Evolutionary conservation across 768 basidiomycete genomes (phyloP).

Genomic region (Russula olivacea): DNA sequence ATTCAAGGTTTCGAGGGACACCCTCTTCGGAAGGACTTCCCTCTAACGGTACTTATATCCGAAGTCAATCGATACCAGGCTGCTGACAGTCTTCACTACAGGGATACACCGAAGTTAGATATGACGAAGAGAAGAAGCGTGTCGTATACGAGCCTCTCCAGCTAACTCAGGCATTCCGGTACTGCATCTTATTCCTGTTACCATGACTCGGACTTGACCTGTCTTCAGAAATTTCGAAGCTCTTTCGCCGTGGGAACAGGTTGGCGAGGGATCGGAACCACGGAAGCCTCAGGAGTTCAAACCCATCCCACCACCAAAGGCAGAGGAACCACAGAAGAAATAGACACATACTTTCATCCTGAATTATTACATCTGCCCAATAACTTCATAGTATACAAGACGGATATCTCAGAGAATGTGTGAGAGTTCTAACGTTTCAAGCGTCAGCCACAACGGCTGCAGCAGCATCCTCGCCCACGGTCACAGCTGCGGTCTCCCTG

Average conservation of each 20-base stretch:
- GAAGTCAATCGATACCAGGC: background rate
- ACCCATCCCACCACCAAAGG: conserved; percentile 65
- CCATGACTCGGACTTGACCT: conserved; percentile 3
- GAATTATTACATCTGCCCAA: conserved; percentile 8
- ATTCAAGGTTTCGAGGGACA: conserved; percentile 87
- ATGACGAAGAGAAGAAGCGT: conserved; percentile 95
- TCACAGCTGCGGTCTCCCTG: conserved; percentile 26
- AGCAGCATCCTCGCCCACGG: conserved; percentile 4
- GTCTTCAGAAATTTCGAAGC: conserved; percentile 83
- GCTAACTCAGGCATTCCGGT: conserved; percentile 97
- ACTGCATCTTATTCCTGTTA: conserved; percentile 24
- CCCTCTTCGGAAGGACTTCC: conserved; percentile 97
- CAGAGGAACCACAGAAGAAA: conserved; percentile 75
- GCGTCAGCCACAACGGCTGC: conserved; percentile 3
- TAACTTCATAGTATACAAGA: conserved; percentile 5
- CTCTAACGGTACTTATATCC: conserved; percentile 66
- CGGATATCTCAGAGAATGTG: background rate
- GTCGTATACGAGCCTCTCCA: conserved; percentile 98
- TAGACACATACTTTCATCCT: conserved; percentile 34
- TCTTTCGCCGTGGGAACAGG: conserved; percentile 91
- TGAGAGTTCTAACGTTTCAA: conserved; percentile 5
- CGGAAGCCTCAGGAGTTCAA: conserved; percentile 67
- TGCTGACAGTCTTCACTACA: conserved; percentile 31
- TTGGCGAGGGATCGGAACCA: conserved; percentile 58
- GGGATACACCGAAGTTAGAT: conserved; percentile 99